phyloP scores from a whole-genome alignment of 768 basidiomycete genomes.

The Phylloporus rhodoxanthus region DNA sequence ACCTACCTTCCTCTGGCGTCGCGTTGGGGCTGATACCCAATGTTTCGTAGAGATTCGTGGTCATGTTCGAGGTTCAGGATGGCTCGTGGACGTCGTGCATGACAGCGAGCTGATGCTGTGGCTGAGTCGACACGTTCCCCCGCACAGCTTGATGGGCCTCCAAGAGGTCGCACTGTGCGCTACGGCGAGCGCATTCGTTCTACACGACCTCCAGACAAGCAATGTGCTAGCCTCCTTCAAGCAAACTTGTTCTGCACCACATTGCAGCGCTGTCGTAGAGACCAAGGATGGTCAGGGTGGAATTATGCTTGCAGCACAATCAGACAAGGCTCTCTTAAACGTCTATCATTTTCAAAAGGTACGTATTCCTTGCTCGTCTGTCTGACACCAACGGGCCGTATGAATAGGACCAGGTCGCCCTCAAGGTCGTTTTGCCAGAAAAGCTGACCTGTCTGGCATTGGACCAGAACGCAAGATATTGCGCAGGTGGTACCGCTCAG shows the following conservation, averaged over 20 bases:
- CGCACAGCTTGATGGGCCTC: slow-evolving; percentile 39
- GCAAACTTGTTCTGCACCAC: slow-evolving; percentile 60
- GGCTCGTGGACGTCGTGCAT: not conserved
- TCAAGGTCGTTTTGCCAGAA: slow-evolving; percentile 86
- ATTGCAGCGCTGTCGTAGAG: slow-evolving; percentile 65
- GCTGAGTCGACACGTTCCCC: slow-evolving; percentile 11
- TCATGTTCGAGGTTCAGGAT: slow-evolving; percentile 32
- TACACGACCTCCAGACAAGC: slow-evolving; percentile 82
- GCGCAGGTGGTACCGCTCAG: slow-evolving; percentile 81
- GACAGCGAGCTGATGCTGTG: slow-evolving; percentile 8
- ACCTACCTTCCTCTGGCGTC: slow-evolving; percentile 58
- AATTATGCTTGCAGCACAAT: slow-evolving; percentile 76
- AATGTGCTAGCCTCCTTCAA: slow-evolving; percentile 80
- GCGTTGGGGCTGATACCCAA: slow-evolving; percentile 53
- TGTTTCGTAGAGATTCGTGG: slow-evolving; percentile 58
- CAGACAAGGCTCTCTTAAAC: slow-evolving; percentile 83
- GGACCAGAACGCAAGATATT: slow-evolving; percentile 67
- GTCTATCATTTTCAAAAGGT: slow-evolving; percentile 95
- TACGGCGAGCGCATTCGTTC: slow-evolving; percentile 51
- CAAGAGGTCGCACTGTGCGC: slow-evolving; percentile 68
- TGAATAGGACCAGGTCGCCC: slow-evolving; percentile 77
- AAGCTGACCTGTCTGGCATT: slow-evolving; percentile 76
- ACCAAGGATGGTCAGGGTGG: slow-evolving; percentile 75
- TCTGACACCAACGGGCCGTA: not conserved
- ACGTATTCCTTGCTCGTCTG: slow-evolving; percentile 9